Base-by-base conservation (phyloP, 495 filamentous ascomycete species). In the Podospora pseudocomata region DNA sequence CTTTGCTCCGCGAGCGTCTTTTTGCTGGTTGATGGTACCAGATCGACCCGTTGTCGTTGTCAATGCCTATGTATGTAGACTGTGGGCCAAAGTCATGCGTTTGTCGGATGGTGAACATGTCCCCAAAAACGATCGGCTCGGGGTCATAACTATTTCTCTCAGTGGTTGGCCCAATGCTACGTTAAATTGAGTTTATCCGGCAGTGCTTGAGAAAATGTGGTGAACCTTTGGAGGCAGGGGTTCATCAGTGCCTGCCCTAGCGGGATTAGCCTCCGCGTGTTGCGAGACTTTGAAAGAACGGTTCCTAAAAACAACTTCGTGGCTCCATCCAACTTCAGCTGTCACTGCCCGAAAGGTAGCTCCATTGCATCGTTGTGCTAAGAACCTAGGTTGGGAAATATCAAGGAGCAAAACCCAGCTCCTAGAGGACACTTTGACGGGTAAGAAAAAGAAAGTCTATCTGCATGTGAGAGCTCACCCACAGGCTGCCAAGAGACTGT, bases 201-300 rank as follows among this genome's bases (percentile, higher is more conserved):
- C 9, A 49, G 39, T 49, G 39, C 13, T 49, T 49, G 30, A 32
- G 30, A 32, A 32, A 32, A 7, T 32, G 30, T 32, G 30, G 39
- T 49, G 39, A 71, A 69, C 65, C n/a, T 32, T 68, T 74, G 68
- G 72, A 67, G 34, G n/a, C 62, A 56, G 64, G 57, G 62, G 39
- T 28, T 20, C 19, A 18, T 26, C 26, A 20, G 53, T 61, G 60
- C 68, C 66, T 70, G 59, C 63, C 57, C 62, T n/a, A 66, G 39
- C 73, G 71, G 73, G 65, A 71, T 64, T 67, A 66, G 67, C 26
- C 54, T 67, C 65, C 65, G 63, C n/a, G 7, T 49, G 39, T 49
- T 49, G 39, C 39, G 39, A 49, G 9, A 49, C 39, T 49, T 49
- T 5, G 9, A 9, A 11, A 11, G 39, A 49, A 11, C 39, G 39